These are phyloP conservation scores for Ministeria vibrans DNA, from an alignment of 78 protist species.

Conservation along the genomic window DNA sequence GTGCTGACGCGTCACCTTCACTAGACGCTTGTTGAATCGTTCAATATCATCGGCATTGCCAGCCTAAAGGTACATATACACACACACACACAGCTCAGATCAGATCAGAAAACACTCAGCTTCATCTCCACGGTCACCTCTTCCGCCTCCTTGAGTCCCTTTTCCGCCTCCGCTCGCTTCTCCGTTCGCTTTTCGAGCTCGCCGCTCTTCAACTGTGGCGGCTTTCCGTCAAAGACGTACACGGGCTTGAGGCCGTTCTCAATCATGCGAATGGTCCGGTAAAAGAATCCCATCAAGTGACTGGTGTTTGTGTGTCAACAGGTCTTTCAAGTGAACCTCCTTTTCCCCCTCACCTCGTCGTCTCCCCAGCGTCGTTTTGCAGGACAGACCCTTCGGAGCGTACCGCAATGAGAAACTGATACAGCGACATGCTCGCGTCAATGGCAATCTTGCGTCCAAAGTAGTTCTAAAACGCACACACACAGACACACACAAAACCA, in stretches of 20 bases:
- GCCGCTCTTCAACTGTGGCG: constrained; percentile 89
- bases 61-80: not conserved
- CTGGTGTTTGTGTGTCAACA: constrained; percentile 59
- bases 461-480: not conserved
- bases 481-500: not conserved
- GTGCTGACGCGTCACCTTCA: constrained; percentile 73
- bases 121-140: no score
- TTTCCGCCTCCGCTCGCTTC: constrained; percentile 68
- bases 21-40: constrained; percentile 45
- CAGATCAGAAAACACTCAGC: no score
- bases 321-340: not conserved
- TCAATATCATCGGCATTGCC: constrained; percentile 59
- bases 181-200: constrained; percentile 87
- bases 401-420: constrained; percentile 88
- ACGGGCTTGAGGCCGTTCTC: constrained; percentile 93
- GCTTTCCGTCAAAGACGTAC: constrained; percentile 97
- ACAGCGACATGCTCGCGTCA: constrained; percentile 89
- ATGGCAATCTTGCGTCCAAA: constrained; percentile 76
- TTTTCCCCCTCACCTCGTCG: constrained; percentile 56
- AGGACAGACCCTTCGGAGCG: constrained; percentile 40
- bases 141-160: constrained; percentile 54
- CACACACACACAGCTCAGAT: no score
- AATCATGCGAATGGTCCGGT: constrained; percentile 92
- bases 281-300: constrained; percentile 90
- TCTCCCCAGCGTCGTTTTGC: constrained; percentile 74